phyloP scores from a whole-genome alignment of 2,329 filamentous ascomycete genomes.

The Rhynchosporium secalis region DNA sequence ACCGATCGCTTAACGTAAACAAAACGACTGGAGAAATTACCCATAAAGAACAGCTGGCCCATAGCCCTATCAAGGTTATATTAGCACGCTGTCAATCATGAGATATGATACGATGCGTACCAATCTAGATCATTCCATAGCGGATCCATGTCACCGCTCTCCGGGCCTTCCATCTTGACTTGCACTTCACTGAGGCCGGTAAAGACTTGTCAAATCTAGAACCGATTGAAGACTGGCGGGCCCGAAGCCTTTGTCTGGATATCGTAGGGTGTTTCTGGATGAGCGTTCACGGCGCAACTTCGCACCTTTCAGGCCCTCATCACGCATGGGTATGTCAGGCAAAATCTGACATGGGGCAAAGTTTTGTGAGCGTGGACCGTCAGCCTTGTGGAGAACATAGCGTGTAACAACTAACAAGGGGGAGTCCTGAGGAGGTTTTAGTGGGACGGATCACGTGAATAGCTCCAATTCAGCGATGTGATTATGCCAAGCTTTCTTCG shows the following conservation, averaged over 20 bases:
- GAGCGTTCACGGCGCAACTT: constrained; percentile 29
- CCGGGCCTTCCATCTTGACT: constrained; percentile 54
- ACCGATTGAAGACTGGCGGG: constrained; percentile 25
- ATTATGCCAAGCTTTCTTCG: background rate
- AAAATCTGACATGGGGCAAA: constrained; percentile 22
- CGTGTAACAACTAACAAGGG: constrained; percentile 10
- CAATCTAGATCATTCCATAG: constrained; percentile 39
- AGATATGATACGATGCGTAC: constrained; percentile 25
- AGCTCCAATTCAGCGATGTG: background rate
- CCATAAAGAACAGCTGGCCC: constrained; percentile 76
- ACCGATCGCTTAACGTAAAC: background rate
- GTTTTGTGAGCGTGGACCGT: constrained; percentile 18
- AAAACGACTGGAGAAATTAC: constrained; percentile 13
- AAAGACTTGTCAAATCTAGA: constrained; percentile 8
- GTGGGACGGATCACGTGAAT: constrained; percentile 8
- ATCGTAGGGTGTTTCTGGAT: constrained; percentile 29
- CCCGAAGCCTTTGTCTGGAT: constrained; percentile 3
- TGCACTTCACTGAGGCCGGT: constrained; percentile 21
- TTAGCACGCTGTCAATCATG: constrained; percentile 20
- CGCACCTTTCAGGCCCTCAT: constrained; percentile 21
- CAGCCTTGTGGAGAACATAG: constrained; percentile 16
- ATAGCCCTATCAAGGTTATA: constrained; percentile 54
- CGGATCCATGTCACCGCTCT: constrained; percentile 37
- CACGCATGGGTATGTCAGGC: constrained; percentile 21
- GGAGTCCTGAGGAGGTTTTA: background rate